Base-by-base conservation (phyloP, 1,284 basidiomycete genomes). In the Pseudozyma hubeiensis region DNA sequence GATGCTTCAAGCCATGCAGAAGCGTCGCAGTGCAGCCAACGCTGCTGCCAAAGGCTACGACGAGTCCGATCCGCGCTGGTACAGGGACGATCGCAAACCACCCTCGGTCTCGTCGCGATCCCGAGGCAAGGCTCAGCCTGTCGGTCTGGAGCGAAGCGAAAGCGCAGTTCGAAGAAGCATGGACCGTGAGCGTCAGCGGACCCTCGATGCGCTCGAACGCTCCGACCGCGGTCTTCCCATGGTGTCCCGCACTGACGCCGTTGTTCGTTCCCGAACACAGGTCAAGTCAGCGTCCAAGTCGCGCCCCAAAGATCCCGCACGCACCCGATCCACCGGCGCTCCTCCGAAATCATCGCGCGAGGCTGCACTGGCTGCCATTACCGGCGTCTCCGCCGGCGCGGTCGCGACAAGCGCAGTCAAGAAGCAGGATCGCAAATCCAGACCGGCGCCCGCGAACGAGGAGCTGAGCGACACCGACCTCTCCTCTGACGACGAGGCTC, bases 341-440 rank as follows among this genome's bases (percentile, higher is more conserved):
- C 53, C 67, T 39, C 53, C 55, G 5, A 53, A 54, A n/a, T 52
- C 66, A 29, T 60, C 60, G 17, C 66, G 60, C 24, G 61, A 64
- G 19, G 71, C 71, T 10, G 71, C 71, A n/a, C 52, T 69, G 19
- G 65, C 71, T n/a, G 71, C 71, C 39, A 43, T 74, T 52, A 74
- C 71, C 16, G 71, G 64, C 37, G 46, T 68, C 44, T 51, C 62
- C 2, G 44, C 62, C 14, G 58, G 61, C 39, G 60, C 62, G 16
- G 43, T 53, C 24, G 60, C 63, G 5, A 40, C 55, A 0, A 66
- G 54, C 16, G 56, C 52, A 4, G 40, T 55, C 53, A 60, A 60
- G 19, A 66, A 53, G 53, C 35, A 50, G 11, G 35, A 48, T n/a
- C 52, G 46, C 31, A 57, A 54, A 44, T 10, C 29, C 11, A 31